Evolutionary conservation across 306 rosid genomes (phyloP).

Genomic region (Pyrus communis): DNA sequence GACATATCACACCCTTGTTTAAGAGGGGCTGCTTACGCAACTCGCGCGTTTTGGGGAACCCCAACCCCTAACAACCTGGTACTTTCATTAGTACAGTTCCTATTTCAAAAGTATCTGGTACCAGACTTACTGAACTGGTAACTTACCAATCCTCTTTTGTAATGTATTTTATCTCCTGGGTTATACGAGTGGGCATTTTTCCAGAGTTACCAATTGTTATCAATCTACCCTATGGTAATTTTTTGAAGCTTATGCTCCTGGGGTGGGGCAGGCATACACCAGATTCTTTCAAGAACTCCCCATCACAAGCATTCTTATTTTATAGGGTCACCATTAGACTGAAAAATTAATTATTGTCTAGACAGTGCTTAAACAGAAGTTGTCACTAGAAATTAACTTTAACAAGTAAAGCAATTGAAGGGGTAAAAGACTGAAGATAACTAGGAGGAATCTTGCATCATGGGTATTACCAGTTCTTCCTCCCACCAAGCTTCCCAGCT

Average conservation of each 20-base stretch:
- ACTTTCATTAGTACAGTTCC: not conserved
- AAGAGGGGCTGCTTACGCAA: not conserved
- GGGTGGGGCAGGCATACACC: not conserved
- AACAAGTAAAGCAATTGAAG: not conserved
- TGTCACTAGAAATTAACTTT: not conserved
- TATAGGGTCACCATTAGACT: not conserved
- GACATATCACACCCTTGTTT: not conserved
- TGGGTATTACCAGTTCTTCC: conserved; percentile 73
- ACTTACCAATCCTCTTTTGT: not conserved
- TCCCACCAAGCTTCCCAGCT: conserved; percentile 99
- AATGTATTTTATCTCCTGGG: not conserved
- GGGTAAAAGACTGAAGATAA: not conserved
- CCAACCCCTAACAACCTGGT: not conserved
- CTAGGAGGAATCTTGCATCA: not conserved
- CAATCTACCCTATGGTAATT: not conserved
- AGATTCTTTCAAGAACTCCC: not conserved
- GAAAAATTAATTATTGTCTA: not conserved
- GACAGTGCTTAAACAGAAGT: not conserved
- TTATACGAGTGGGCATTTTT: not conserved
- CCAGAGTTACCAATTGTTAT: not conserved
- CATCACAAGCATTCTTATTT: not conserved
- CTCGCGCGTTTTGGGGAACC: not conserved
- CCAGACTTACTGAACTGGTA: not conserved
- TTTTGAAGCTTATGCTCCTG: not conserved
- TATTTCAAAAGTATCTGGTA: not conserved